Conservation (phyloP, 1,284 basidiomycete species). For the Rhodotorula sp. region DNA sequence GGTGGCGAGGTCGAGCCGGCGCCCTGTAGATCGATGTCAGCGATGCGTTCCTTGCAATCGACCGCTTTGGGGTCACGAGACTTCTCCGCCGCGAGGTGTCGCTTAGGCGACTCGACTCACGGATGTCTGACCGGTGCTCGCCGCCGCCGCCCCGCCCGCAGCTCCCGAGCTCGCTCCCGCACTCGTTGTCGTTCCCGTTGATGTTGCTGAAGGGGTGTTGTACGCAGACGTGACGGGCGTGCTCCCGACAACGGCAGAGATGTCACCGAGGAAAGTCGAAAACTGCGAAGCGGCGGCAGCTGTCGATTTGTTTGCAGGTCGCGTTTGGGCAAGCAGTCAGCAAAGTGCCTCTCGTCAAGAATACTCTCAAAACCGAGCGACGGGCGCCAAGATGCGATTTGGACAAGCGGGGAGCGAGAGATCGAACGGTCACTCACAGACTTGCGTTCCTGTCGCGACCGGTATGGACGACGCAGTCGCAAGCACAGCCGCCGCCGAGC, state of each 20-base stretch:
- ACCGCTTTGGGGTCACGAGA: too few relatives aligned
- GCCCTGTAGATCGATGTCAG: too few relatives aligned
- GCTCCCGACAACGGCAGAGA: not conserved
- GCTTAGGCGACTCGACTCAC: not conserved
- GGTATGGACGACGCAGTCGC: constrained; percentile 18
- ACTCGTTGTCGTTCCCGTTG: not conserved
- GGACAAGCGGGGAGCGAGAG: too few relatives aligned
- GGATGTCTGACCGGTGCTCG: not conserved
- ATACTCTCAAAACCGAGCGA: too few relatives aligned
- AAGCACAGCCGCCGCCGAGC: constrained; percentile 5
- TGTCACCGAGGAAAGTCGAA: constrained; percentile 3
- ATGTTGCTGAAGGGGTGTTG: not conserved
- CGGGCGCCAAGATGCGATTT: too few relatives aligned
- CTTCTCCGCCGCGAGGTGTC: too few relatives aligned
- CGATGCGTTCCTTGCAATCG: too few relatives aligned
- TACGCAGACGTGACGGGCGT: not conserved
- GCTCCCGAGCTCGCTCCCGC: not conserved
- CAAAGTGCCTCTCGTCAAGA: not conserved
- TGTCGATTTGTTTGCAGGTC: not conserved
- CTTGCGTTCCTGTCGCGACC: constrained; percentile 4
- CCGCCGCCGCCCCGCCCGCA: not conserved
- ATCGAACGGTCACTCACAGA: not conserved
- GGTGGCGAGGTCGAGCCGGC: too few relatives aligned
- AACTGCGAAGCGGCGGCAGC: not conserved
- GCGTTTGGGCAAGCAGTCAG: not conserved